These are phyloP conservation scores for Suillus alpinus DNA, from an alignment of 768 basidiomycete species.

Conservation along the genomic window DNA sequence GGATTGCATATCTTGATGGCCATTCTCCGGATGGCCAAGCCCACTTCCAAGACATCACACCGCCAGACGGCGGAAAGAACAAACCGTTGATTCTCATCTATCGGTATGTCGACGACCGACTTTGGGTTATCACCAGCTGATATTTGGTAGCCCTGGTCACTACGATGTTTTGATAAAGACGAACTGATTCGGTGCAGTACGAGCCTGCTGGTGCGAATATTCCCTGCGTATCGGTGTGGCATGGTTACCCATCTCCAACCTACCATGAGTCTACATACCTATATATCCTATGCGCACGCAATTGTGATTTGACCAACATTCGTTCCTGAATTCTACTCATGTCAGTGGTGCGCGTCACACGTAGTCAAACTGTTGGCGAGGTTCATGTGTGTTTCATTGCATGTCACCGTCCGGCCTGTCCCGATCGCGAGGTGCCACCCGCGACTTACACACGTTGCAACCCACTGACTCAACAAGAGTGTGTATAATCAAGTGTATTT, in stretches of 20 bases:
- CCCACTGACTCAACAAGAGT: background rate
- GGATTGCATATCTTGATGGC: conserved; percentile 82
- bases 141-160: conserved; percentile 70
- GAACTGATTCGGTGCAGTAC: background rate
- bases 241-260: background rate
- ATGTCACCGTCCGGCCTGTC: background rate
- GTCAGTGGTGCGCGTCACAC: background rate
- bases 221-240: background rate
- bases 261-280: background rate
- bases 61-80: conserved; percentile 29
- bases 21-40: conserved; percentile 47
- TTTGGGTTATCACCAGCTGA: conserved; percentile 4
- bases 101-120: conserved; percentile 45
- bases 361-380: background rate
- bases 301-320: background rate
- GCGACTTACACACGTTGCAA: background rate
- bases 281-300: background rate
- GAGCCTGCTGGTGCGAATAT: background rate
- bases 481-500: background rate
- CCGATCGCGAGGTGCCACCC: background rate
- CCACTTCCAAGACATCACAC: conserved; percentile 62
- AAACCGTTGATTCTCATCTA: conserved; percentile 71
- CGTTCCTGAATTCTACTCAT: background rate
- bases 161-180: conserved; percentile 60
- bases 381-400: background rate